A percentile compares a stretch with the other conserved stretches of the same genome.
Evolutionary conservation across 1,284 basidiomycete species (phyloP).

Genomic region (Erythrobasidium hasegawianum): DNA sequence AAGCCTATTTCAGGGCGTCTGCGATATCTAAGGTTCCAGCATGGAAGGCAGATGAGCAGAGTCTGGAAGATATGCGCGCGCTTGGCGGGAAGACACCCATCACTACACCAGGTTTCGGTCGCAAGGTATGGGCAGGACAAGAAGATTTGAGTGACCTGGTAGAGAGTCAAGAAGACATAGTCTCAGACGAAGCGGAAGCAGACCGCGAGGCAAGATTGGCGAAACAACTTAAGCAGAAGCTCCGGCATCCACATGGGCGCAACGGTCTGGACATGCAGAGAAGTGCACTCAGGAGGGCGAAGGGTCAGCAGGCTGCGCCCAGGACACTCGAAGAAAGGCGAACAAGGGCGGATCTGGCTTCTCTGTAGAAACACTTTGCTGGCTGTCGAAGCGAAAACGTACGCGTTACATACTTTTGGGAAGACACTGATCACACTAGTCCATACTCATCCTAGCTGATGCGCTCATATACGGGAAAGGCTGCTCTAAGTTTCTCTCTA

Average conservation of each 20-base stretch:
- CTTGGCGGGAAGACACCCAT: slow-evolving; percentile 9
- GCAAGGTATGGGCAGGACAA: slow-evolving; percentile 32
- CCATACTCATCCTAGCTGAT: too few species aligned
- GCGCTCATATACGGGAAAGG: too few species aligned
- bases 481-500: too few species aligned
- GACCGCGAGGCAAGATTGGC: slow-evolving; percentile 5
- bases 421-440: too few species aligned
- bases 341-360: slow-evolving; percentile 9
- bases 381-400: background rate
- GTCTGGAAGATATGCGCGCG: slow-evolving; percentile 10
- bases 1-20: slow-evolving; percentile 21
- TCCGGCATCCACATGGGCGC: slow-evolving; percentile 19
- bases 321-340: slow-evolving; percentile 8
- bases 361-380: background rate
- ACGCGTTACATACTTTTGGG: too few species aligned
- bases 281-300: slow-evolving; percentile 23
- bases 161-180: slow-evolving; percentile 6
- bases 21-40: slow-evolving; percentile 28
- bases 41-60: slow-evolving; percentile 13
- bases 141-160: slow-evolving; percentile 11
- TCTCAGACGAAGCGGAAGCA: background rate
- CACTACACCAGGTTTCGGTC: slow-evolving; percentile 17
- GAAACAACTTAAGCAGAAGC: slow-evolving; percentile 14
- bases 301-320: slow-evolving; percentile 26
- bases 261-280: slow-evolving; percentile 20